Evolutionary conservation across 768 basidiomycete species (phyloP).

Genomic region (Mycena capillaripes): DNA sequence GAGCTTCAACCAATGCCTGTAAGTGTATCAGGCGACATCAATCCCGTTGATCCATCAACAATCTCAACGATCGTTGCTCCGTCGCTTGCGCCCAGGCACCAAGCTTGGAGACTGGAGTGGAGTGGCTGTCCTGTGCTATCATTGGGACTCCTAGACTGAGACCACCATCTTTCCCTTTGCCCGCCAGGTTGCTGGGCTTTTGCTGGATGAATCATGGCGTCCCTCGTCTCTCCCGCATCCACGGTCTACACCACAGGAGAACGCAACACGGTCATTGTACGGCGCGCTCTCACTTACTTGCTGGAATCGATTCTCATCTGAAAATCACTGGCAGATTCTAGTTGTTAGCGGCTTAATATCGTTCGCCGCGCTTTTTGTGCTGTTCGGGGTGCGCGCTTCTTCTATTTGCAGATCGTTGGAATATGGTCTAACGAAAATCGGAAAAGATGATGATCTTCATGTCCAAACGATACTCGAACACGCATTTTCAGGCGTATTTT

Average conservation of each 20-base stretch:
- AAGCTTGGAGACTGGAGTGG: too few species aligned
- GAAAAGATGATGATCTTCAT: constrained; percentile 19
- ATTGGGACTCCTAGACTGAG: neutral
- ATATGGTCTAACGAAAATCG: neutral
- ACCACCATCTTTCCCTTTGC: constrained; percentile 5
- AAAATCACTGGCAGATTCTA: constrained; percentile 12
- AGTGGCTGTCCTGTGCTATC: neutral
- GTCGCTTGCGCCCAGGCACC: neutral
- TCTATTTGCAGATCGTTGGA: neutral
- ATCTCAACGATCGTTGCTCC: too few species aligned
- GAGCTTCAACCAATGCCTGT: too few species aligned
- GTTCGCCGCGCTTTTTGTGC: constrained; percentile 27
- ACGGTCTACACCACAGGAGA: constrained; percentile 9
- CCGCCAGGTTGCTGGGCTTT: constrained; percentile 29
- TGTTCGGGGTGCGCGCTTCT: constrained; percentile 29
- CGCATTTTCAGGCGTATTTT: constrained; percentile 40
- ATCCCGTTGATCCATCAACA: too few species aligned
- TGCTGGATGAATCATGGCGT: constrained; percentile 25
- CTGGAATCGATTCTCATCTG: neutral
- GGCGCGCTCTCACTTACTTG: too few species aligned
- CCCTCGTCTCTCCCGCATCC: constrained; percentile 6
- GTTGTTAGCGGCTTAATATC: constrained; percentile 36
- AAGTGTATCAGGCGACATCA: too few species aligned
- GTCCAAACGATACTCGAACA: constrained; percentile 30
- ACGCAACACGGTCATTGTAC: constrained; percentile 27